Base-by-base conservation (phyloP, 768 basidiomycete genomes). In the Pisolithus albus region DNA sequence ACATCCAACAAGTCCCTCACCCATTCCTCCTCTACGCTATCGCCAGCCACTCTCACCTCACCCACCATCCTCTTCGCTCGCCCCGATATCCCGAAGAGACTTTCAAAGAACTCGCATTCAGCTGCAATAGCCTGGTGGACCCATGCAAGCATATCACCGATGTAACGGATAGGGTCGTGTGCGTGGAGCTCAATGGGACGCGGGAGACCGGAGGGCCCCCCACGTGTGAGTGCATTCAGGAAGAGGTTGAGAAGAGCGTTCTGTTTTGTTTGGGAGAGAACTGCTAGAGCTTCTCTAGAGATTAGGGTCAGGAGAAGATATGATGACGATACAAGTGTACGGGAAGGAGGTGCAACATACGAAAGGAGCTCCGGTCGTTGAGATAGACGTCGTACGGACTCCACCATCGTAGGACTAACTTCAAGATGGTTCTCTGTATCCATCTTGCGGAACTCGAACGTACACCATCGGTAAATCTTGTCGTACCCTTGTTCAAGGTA, bases 61-160 rank as follows among this genome's bases (percentile, higher is more conserved):
- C 95, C 80, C 52, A 93, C 83, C 92, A 93, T 86, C 62, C 85
- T 69, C 0, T 30, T 34, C 34, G 34, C 28, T 23, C 55, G 57
- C 37, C 71, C 74, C 47, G 70, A 75, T 46, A 92, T 60, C 6
- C 80, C 86, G 56, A 98, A 97, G 23, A 98, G 67, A 32, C 82
- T 76, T 61, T 97, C 93, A 19, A 99, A 76, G 60, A 94, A 93
- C 70, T 98, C 96, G 41, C 85, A 85, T 62, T 99, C 96, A 1
- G 88, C 88, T 0, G 96, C 96, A 54, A 96, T 92, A 0, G 87
- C 81, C 56, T 98, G 95, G 68, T 99, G 95, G 1, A 97, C 84
- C 95, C 95, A 97, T 0, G 94, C 95, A 7, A 98, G 82, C 90
- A 98, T 98, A 68, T 98, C 95, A 13, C 96, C 96, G 13, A 95